Evolutionary conservation across 768 basidiomycete species (phyloP), one percentile per base, ranked within the genome.

Genomic region (Amanita rimosa): DNA sequence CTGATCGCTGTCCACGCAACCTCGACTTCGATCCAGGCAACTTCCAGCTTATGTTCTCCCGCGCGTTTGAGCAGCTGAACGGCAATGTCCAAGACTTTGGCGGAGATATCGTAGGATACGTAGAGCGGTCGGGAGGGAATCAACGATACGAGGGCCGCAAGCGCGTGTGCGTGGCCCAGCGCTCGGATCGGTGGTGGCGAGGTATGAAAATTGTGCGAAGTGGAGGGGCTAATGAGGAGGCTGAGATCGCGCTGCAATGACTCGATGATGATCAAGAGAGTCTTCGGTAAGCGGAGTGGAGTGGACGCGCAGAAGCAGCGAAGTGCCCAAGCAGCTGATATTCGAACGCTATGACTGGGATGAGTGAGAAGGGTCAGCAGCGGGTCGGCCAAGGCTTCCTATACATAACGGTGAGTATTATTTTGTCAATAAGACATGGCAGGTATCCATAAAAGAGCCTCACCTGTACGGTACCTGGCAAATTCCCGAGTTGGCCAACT

Each of bases 1-100:
- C 87, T 82, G 47, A 99, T 89, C 31, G 86, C 68, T 10, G 83
- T 92, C 96, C 96, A 98, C 0, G 94, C 92, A 1, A 94, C 84
- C 59, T 95, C 92, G 2, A 96, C 81, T 60, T 95, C 92, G 26
- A 88, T 72, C 10, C 77, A 78, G 1, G 90, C 91, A 26, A 88
- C 65, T 48, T 79, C 76, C 39, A 98, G 70, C 50, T 94, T 85
- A 60, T 97, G 95, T 51, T 96, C 93, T 6, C 88, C 87, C 0
- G 90, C 85, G 29, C 85, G 78, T 59, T 95, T 97, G 46, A 99
- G 75, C 8, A 99, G 75, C 49, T 85, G 81, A 1, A 86, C 89
- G 1, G 95, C 87, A 64, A 89, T 85, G 58, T 96, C 90, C 49
- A 98, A 78, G 14, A 93, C 85, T 60, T 87, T 94, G 4, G 91